Conservation (phyloP, 1,284 basidiomycete species). For the Apiotrichum gracile region DNA sequence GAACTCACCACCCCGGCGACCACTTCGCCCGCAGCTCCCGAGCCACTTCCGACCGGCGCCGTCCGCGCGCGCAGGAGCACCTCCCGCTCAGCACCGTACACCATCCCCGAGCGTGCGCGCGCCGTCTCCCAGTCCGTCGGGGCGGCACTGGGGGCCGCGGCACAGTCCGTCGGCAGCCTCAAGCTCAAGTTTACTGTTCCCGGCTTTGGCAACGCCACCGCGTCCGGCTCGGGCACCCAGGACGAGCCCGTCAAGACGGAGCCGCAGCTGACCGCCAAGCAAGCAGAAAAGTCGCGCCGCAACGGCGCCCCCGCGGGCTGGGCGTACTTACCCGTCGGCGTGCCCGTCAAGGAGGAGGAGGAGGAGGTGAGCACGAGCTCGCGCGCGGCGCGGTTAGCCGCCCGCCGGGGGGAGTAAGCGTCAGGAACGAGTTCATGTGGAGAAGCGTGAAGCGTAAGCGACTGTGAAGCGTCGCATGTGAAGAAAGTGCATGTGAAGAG, state of each 20-base stretch:
- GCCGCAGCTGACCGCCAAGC: neutral
- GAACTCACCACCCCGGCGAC: neutral
- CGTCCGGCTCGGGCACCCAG: neutral
- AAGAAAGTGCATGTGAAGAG: too few species aligned
- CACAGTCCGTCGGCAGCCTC: neutral
- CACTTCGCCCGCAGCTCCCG: neutral
- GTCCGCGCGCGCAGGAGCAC: neutral
- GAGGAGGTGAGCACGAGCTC: neutral
- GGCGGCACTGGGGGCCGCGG: neutral
- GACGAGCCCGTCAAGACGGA: neutral
- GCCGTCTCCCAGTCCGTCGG: neutral
- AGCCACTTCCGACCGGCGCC: neutral
- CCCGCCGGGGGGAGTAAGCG: neutral
- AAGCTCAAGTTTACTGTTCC: neutral
- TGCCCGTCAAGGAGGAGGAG: neutral
- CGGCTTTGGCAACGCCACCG: neutral
- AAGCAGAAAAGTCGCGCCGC: constrained; percentile 14
- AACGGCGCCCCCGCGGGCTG: constrained; percentile 39
- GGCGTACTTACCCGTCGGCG: constrained; percentile 21
- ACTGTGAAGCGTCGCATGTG: too few species aligned
- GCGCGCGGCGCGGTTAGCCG: constrained; percentile 8
- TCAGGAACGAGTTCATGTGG: too few species aligned
- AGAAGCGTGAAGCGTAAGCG: too few species aligned
- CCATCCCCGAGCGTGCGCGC: neutral
- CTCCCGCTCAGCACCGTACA: neutral